Evolutionary conservation across 192 early-diverging fungal genomes (phyloP).

Genomic region (Backusella liffmaniae): DNA sequence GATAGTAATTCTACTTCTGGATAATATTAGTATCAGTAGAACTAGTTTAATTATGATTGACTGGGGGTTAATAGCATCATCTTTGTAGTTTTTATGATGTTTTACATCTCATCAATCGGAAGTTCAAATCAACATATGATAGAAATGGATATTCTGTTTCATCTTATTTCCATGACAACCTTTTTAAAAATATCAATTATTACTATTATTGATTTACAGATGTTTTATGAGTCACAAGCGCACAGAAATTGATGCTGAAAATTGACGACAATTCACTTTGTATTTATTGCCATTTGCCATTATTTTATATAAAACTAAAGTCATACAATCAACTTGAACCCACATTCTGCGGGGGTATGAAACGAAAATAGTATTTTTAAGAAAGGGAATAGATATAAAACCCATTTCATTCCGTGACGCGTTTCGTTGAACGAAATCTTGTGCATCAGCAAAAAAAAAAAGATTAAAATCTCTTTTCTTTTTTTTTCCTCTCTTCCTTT

Average conservation of each 20-base stretch:
- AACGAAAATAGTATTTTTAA: background rate
- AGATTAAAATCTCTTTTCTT: background rate
- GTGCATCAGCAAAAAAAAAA: background rate
- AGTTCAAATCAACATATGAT: background rate
- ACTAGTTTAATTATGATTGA: background rate
- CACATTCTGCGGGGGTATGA: background rate
- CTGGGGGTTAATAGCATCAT: background rate
- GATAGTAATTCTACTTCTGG: background rate
- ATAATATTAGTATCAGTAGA: background rate
- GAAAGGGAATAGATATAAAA: background rate
- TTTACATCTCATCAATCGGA: background rate
- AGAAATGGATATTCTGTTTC: background rate
- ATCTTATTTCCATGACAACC: background rate
- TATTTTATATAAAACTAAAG: background rate
- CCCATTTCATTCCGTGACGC: background rate
- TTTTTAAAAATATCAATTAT: background rate
- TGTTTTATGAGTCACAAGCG: background rate
- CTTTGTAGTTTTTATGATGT: background rate
- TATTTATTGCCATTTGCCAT: background rate
- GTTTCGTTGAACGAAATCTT: background rate
- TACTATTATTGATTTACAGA: background rate
- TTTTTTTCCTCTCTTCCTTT: background rate
- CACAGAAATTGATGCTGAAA: background rate
- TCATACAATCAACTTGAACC: background rate
- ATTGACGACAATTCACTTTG: background rate